Percentiles rank a stretch among this genome's conserved stretches.
Evolutionary conservation across 345 rosid genomes (phyloP).

Genomic region (Aquilaria malaccensis): DNA sequence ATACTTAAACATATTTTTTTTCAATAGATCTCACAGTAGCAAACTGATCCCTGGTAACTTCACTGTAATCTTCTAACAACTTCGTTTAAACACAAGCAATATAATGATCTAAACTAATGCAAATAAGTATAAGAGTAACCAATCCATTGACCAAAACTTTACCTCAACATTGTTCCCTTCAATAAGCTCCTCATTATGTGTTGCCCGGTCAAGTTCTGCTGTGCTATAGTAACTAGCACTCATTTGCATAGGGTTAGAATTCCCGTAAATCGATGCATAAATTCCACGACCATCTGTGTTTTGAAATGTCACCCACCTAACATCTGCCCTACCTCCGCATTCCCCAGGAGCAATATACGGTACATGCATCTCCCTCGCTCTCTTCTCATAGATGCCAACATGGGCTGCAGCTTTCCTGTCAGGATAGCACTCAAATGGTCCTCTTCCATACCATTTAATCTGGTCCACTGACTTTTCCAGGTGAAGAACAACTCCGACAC

Average conservation of each 20-base stretch:
- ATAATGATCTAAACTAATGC: neutral
- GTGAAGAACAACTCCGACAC: conserved; percentile 79
- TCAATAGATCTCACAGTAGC: neutral
- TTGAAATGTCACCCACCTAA: conserved; percentile 83
- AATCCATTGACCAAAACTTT: conserved; percentile 12
- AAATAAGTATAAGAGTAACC: neutral
- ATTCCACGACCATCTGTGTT: conserved; percentile 69
- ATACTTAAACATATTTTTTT: too few species aligned
- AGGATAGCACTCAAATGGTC: conserved; percentile 97
- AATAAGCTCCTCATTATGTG: conserved; percentile 60
- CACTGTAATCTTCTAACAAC: too few species aligned
- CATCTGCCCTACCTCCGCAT: conserved; percentile 85
- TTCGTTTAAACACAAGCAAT: too few species aligned
- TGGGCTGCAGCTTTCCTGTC: conserved; percentile 96
- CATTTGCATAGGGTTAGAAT: conserved; percentile 88
- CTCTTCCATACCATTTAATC: conserved; percentile 84
- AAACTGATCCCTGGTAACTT: too few species aligned
- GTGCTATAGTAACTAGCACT: conserved; percentile 80
- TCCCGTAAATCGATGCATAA: conserved; percentile 68
- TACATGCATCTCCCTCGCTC: conserved; percentile 72
- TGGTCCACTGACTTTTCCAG: conserved; percentile 61
- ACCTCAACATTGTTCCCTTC: conserved; percentile 77
- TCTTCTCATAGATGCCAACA: conserved; percentile 59
- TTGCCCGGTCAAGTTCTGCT: conserved; percentile 66
- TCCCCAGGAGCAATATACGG: conserved; percentile 96